Conservation (phyloP, 164 flowering plant species). For the Vitis cinerea region DNA sequence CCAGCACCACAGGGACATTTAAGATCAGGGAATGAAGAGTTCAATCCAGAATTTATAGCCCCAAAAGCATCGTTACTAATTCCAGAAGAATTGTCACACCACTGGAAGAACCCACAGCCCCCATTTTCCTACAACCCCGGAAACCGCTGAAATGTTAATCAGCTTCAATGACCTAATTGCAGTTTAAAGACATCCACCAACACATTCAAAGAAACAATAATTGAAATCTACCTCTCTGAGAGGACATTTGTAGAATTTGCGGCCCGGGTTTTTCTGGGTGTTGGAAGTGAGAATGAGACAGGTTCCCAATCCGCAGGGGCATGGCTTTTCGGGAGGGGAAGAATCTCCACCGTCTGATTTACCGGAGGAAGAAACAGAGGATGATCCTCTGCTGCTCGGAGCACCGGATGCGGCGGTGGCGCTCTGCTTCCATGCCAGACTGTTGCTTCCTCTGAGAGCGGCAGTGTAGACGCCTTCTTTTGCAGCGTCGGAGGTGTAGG, state of each 20-base stretch:
- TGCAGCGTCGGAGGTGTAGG: too few species aligned
- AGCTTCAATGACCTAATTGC: not conserved
- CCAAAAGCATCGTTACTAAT: conserved; percentile 5
- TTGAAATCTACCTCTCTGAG: conserved; percentile 27
- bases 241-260: conserved; percentile 45
- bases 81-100: conserved; percentile 40
- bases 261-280: conserved; percentile 43
- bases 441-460: conserved; percentile 35
- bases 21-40: conserved; percentile 28
- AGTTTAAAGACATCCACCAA: not conserved
- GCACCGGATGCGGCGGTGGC: conserved; percentile 13
- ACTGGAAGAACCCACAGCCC: conserved; percentile 59
- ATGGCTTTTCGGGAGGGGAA: conserved; percentile 28
- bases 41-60: conserved; percentile 9
- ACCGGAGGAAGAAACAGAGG: not conserved
- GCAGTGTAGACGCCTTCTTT: conserved; percentile 37
- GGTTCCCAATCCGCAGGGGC: conserved; percentile 37
- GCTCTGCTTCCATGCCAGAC: conserved; percentile 16
- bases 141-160: not conserved
- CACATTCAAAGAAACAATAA: not conserved
- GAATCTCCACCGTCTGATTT: conserved; percentile 2
- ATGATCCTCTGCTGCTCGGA: conserved; percentile 14
- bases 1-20: conserved; percentile 45
- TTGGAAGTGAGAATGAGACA: conserved; percentile 43
- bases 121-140: conserved; percentile 40